Conservation (phyloP, 192 early-diverging fungal species). For the Coemansia sp. region DNA sequence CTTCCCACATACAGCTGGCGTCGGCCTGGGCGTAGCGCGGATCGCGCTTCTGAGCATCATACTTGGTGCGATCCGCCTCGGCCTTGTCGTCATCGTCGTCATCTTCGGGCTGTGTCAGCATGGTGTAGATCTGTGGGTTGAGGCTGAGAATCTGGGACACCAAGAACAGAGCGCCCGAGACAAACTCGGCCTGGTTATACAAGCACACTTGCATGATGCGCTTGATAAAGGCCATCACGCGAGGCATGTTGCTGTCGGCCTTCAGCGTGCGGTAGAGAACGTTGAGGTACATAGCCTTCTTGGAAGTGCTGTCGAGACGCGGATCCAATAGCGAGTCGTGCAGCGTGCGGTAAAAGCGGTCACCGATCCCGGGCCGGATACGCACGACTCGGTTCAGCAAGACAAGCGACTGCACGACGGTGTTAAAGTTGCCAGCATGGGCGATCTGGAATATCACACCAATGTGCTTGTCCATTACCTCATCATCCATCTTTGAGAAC, state of each 20-base stretch:
- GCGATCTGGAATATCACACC: constrained; percentile 90
- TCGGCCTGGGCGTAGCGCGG: constrained; percentile 84
- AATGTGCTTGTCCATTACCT: constrained; percentile 77
- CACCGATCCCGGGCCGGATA: constrained; percentile 59
- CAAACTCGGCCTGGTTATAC: constrained; percentile 77
- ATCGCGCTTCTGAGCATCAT: constrained; percentile 86
- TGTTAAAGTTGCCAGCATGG: constrained; percentile 89
- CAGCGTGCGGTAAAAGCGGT: constrained; percentile 89
- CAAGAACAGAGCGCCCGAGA: constrained; percentile 83
- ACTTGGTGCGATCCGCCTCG: constrained; percentile 29
- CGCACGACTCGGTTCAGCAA: constrained; percentile 73
- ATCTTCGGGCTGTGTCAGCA: constrained; percentile 56
- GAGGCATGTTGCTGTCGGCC: constrained; percentile 64
- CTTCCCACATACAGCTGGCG: constrained; percentile 87
- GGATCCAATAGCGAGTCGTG: constrained; percentile 88
- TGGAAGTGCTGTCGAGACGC: constrained; percentile 72
- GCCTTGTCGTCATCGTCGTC: constrained; percentile 26
- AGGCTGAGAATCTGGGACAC: constrained; percentile 68
- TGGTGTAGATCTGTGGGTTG: constrained; percentile 60
- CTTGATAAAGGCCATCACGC: constrained; percentile 87
- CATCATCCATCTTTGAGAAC: constrained; percentile 80
- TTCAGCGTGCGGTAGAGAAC: constrained; percentile 83
- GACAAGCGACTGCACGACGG: constrained; percentile 88
- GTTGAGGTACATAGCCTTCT: constrained; percentile 94
- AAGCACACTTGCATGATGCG: constrained; percentile 79